These are phyloP conservation scores for Glycine tomentella DNA, from an alignment of 306 rosid genomes.

Conservation along the genomic window DNA sequence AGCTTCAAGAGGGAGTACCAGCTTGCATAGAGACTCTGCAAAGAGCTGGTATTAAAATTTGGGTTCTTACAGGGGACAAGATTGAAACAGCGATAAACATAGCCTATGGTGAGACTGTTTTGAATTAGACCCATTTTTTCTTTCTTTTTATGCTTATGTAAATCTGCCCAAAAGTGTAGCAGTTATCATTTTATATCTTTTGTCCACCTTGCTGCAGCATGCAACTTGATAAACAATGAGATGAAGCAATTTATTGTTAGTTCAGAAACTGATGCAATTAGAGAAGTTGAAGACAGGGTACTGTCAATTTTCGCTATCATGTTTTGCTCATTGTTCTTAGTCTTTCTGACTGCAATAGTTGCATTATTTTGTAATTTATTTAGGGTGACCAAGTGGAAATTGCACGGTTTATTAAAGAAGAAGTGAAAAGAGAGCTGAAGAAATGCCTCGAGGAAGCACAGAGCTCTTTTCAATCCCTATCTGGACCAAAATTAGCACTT, in stretches of 20 bases:
- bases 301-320: constrained; percentile 36
- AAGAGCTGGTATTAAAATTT: constrained; percentile 93
- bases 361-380: constrained; percentile 28
- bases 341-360: background rate
- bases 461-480: constrained; percentile 51
- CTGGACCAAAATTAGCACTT: constrained; percentile 89
- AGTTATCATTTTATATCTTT: background rate
- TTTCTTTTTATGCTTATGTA: background rate
- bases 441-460: constrained; percentile 82
- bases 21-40: constrained; percentile 88
- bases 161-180: background rate
- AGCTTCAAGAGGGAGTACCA: constrained; percentile 99
- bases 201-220: constrained; percentile 62
- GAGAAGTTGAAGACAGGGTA: constrained; percentile 91
- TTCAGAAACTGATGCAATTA: constrained; percentile 94
- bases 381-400: constrained; percentile 97
- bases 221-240: constrained; percentile 84
- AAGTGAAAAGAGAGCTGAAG: constrained; percentile 76
- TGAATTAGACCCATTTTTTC: constrained; percentile 24
- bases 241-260: constrained; percentile 90
- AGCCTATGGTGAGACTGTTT: constrained; percentile 77
- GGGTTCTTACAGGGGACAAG: constrained; percentile 98
- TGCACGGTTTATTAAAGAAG: constrained; percentile 80
- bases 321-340: constrained; percentile 20
- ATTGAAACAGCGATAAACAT: constrained; percentile 97